Evolutionary conservation across 2,329 filamentous ascomycete species (phyloP).

Genomic region (Exophiala mesophila): DNA sequence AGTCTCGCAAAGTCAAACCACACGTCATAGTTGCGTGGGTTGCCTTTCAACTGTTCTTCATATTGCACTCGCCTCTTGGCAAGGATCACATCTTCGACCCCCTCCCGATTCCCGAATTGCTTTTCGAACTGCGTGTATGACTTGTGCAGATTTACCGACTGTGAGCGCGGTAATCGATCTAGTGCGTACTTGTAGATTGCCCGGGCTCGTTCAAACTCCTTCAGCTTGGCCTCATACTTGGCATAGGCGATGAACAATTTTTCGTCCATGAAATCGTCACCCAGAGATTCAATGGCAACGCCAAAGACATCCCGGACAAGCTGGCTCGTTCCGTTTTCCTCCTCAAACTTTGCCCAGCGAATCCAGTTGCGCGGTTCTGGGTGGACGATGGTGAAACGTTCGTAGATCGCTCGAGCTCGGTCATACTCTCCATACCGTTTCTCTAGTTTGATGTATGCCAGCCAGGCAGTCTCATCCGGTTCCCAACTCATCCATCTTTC

Average conservation of each 20-base stretch:
- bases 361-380: conserved; percentile 97
- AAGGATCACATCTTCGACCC: conserved; percentile 92
- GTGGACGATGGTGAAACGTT: conserved; percentile 85
- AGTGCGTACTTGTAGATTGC: conserved; percentile 97
- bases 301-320: conserved; percentile 89
- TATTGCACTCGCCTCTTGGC: conserved; percentile 90
- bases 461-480: conserved; percentile 92
- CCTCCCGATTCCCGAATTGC: conserved; percentile 88
- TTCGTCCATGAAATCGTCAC: conserved; percentile 94
- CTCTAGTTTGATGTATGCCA: conserved; percentile 93
- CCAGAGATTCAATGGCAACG: conserved; percentile 77
- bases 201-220: conserved; percentile 87
- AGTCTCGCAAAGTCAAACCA: conserved; percentile 95
- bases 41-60: conserved; percentile 89
- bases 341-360: conserved; percentile 96
- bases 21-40: conserved; percentile 90
- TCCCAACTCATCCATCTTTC: conserved; percentile 99
- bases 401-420: conserved; percentile 81
- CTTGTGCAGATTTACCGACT: conserved; percentile 79
- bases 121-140: conserved; percentile 98
- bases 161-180: conserved; percentile 83
- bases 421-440: conserved; percentile 92
- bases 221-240: conserved; percentile 88
- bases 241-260: conserved; percentile 92
- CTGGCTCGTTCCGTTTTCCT: conserved; percentile 89